Conservation (phyloP, 768 basidiomycete species). For the Agrocybe chaxingu region DNA sequence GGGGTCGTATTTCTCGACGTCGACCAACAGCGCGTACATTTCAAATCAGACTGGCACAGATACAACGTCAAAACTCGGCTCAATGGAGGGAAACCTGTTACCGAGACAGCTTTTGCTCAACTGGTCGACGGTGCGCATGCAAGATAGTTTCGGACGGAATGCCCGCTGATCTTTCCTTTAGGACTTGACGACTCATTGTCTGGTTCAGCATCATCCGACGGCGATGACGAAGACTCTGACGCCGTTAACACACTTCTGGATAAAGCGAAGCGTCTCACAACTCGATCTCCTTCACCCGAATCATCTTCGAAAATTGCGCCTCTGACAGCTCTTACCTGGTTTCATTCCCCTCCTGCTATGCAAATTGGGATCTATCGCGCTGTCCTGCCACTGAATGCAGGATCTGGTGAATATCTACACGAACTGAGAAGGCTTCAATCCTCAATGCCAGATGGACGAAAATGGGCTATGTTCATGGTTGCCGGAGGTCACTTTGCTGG, state of each 20-base stretch:
- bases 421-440: conserved; percentile 67
- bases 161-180: conserved; percentile 1
- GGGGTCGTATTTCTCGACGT: conserved; percentile 69
- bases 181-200: conserved; percentile 83
- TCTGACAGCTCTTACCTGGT: conserved; percentile 82
- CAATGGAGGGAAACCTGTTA: conserved; percentile 56
- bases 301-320: conserved; percentile 25
- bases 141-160: background rate
- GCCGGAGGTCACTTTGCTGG: conserved; percentile 99
- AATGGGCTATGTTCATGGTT: conserved; percentile 94
- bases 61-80: conserved; percentile 91
- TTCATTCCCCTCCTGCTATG: conserved; percentile 80
- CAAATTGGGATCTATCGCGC: conserved; percentile 88
- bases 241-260: conserved; percentile 65
- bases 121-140: conserved; percentile 71
- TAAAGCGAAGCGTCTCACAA: conserved; percentile 47
- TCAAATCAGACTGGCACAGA: conserved; percentile 95
- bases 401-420: conserved; percentile 48
- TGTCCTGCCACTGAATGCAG: conserved; percentile 55
- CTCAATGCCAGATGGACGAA: conserved; percentile 52
- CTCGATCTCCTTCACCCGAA: conserved; percentile 45
- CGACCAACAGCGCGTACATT: conserved; percentile 82
- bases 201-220: conserved; percentile 79
- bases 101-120: conserved; percentile 69
- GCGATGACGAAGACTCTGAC: conserved; percentile 56